phyloP scores from a whole-genome alignment of 768 basidiomycete species.

The Myochromella boudieri region DNA sequence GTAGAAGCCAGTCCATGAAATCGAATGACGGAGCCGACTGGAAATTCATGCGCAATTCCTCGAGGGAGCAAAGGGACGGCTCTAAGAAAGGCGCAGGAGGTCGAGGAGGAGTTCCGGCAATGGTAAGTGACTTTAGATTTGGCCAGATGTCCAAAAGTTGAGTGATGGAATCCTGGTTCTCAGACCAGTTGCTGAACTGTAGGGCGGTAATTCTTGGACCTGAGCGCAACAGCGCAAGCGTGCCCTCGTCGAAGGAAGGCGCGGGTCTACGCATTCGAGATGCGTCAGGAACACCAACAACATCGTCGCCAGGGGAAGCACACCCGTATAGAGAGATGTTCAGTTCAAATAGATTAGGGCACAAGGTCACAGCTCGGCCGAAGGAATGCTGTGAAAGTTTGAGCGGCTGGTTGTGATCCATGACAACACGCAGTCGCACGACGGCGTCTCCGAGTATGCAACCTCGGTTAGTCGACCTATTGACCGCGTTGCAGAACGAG shows the following conservation, averaged over 20 bases:
- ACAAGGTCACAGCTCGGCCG: constrained; percentile 54
- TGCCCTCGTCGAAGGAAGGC: constrained; percentile 53
- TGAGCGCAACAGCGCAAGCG: constrained; percentile 48
- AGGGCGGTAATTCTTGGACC: constrained; percentile 56
- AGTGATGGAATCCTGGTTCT: constrained; percentile 52
- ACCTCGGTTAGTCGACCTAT: constrained; percentile 46
- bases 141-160: constrained; percentile 70
- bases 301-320: constrained; percentile 48
- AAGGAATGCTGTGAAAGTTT: constrained; percentile 56
- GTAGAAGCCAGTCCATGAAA: constrained; percentile 70
- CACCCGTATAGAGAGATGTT: constrained; percentile 60
- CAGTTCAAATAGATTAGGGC: constrained; percentile 59
- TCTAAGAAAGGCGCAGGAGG: constrained; percentile 40
- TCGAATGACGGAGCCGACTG: constrained; percentile 61
- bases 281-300: constrained; percentile 46
- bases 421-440: constrained; percentile 48
- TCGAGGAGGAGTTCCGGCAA: constrained; percentile 59
- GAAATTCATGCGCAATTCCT: constrained; percentile 62
- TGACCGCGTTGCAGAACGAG: constrained; percentile 53
- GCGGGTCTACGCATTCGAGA: constrained; percentile 49
- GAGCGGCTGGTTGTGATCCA: constrained; percentile 70
- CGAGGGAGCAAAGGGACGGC: constrained; percentile 48
- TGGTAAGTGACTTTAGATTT: constrained; percentile 50
- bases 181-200: constrained; percentile 72
- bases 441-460: constrained; percentile 54